Percentiles rank a stretch among this genome's conserved stretches.
These are phyloP conservation scores for Lactarius indigo DNA, from an alignment of 768 basidiomycete species.

Conservation along the genomic window DNA sequence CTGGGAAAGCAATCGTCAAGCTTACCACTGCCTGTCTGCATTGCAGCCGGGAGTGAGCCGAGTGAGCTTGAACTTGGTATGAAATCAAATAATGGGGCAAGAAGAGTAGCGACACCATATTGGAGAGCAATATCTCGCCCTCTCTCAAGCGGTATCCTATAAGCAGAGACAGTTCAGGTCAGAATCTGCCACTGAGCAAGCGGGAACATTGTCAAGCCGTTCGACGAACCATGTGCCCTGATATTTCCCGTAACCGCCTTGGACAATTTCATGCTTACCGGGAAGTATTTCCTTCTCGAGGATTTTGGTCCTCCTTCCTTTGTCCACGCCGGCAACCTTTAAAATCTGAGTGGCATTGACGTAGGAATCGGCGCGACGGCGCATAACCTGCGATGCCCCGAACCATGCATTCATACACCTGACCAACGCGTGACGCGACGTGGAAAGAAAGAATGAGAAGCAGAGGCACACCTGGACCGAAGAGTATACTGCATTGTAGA, in stretches of 20 bases:
- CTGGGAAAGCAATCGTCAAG: not conserved
- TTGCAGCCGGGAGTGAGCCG: constrained; percentile 52
- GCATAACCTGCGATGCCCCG: constrained; percentile 98
- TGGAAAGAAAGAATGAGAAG: constrained; percentile 12
- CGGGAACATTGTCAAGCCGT: constrained; percentile 1
- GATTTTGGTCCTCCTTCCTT: constrained; percentile 94
- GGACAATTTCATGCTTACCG: constrained; percentile 96
- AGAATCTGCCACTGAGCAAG: constrained; percentile 8
- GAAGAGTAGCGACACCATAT: constrained; percentile 85
- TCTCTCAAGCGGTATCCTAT: constrained; percentile 93
- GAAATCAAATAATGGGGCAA: constrained; percentile 92
- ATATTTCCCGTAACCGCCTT: constrained; percentile 98
- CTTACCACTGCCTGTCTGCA: constrained; percentile 26
- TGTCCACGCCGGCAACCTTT: constrained; percentile 97
- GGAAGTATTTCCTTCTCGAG: constrained; percentile 94
- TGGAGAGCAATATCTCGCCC: constrained; percentile 90
- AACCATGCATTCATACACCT: constrained; percentile 99
- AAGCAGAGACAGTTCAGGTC: not conserved
- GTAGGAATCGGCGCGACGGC: constrained; percentile 88
- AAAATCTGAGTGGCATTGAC: constrained; percentile 99
- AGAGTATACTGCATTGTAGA: constrained; percentile 91
- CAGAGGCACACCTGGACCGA: constrained; percentile 65
- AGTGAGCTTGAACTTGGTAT: constrained; percentile 72
- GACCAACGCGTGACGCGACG: constrained; percentile 26
- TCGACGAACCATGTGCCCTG: constrained; percentile 91